phyloP scores from a whole-genome alignment of 345 rosid species.

The Kernera saxatilis region DNA sequence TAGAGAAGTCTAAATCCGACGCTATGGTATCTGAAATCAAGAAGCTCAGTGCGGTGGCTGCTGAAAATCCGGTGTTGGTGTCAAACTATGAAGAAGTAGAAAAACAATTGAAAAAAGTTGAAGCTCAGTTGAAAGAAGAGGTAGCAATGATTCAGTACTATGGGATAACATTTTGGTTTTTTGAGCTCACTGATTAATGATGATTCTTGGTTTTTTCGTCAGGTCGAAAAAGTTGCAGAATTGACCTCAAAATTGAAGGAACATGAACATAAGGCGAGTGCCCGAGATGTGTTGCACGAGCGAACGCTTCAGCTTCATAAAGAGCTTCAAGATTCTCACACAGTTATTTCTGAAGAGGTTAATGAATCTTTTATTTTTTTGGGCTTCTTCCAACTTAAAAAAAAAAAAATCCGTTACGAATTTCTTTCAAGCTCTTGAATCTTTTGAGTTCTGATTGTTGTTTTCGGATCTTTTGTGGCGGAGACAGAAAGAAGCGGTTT shows the following conservation, averaged over 20 bases:
- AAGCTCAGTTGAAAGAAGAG: slow-evolving; percentile 48
- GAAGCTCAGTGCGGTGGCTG: slow-evolving; percentile 42
- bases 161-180: neutral
- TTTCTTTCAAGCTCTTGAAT: neutral
- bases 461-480: neutral
- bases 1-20: slow-evolving; percentile 42
- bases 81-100: slow-evolving; percentile 52
- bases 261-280: slow-evolving; percentile 33
- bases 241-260: slow-evolving; percentile 43
- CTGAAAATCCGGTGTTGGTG: slow-evolving; percentile 46
- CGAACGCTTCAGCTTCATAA: slow-evolving; percentile 35
- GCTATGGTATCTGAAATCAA: slow-evolving; percentile 41
- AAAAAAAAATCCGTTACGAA: neutral
- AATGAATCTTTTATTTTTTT: neutral
- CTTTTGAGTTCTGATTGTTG: neutral
- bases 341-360: slow-evolving; percentile 44
- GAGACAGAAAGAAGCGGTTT: slow-evolving; percentile 43
- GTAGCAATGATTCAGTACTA: slow-evolving; percentile 17
- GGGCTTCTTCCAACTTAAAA: neutral
- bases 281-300: slow-evolving; percentile 29
- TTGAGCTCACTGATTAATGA: neutral
- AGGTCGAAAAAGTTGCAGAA: slow-evolving; percentile 44
- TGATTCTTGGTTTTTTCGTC: neutral
- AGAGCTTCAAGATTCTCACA: slow-evolving; percentile 43
- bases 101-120: slow-evolving; percentile 34